phyloP scores from a whole-genome alignment of 805 yeast species.

The Hanseniaspora guilliermondii region DNA sequence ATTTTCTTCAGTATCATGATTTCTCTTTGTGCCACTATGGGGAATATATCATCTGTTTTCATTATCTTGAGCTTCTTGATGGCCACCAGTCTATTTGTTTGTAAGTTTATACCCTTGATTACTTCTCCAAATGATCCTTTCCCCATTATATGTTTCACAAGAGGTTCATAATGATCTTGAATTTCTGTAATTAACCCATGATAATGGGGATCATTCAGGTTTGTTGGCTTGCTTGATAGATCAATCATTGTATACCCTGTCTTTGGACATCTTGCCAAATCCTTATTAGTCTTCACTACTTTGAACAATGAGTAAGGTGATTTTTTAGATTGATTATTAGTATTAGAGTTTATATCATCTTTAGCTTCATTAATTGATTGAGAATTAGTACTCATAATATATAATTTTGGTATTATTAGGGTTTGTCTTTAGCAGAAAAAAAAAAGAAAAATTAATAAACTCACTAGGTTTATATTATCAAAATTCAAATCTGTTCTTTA shows the following conservation, averaged over 20 bases:
- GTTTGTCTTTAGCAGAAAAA: too few species aligned
- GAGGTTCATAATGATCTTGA: conserved; percentile 9
- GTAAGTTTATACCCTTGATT: conserved; percentile 49
- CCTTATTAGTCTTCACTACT: conserved; percentile 6
- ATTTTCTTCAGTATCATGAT: conserved; percentile 66
- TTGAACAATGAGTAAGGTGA: conserved; percentile 5
- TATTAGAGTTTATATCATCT: not conserved
- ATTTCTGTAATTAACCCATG: conserved; percentile 5
- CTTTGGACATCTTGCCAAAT: not conserved
- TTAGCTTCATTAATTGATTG: not conserved
- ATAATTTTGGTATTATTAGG: too few species aligned
- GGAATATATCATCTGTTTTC: conserved; percentile 47
- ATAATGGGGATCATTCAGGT: not conserved
- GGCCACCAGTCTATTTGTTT: conserved; percentile 57
- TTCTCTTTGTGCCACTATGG: conserved; percentile 90
- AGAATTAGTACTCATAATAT: not conserved
- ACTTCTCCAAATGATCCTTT: conserved; percentile 89
- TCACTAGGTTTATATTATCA: too few species aligned
- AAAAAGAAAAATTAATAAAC: too few species aligned
- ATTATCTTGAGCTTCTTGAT: conserved; percentile 66
- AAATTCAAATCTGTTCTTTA: too few species aligned
- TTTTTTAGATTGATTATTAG: not conserved
- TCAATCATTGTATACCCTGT: conserved; percentile 5
- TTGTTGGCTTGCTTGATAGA: not conserved
- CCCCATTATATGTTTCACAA: conserved; percentile 38